phyloP scores from a whole-genome alignment of 2,329 filamentous ascomycete species.

The Pezizomycotina sp. region DNA sequence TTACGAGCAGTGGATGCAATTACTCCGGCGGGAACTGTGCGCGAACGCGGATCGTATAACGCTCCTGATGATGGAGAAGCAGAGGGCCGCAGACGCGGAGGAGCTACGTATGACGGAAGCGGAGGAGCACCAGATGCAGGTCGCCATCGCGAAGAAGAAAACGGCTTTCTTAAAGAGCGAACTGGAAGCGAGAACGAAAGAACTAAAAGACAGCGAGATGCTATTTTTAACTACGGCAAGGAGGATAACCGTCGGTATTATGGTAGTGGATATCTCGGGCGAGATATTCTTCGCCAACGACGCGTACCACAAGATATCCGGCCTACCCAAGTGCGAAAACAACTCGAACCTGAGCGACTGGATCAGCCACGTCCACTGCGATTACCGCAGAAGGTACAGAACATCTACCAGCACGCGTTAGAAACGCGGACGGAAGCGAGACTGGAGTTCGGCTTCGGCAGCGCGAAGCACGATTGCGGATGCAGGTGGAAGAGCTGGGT shows the following conservation, averaged over 20 bases:
- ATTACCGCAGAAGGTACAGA: no score
- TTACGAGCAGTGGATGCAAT: slow-evolving; percentile 58
- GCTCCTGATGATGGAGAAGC: no score
- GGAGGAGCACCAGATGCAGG: slow-evolving; percentile 59
- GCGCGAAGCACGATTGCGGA: slow-evolving; percentile 9
- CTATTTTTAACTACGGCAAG: slow-evolving; percentile 74
- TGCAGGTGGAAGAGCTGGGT: no score
- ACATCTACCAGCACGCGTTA: no score
- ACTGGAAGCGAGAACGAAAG: slow-evolving; percentile 44
- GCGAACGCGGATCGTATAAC: slow-evolving; percentile 58
- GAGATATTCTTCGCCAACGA: slow-evolving; percentile 67
- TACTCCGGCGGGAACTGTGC: slow-evolving; percentile 58
- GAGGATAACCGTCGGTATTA: slow-evolving; percentile 66
- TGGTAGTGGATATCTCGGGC: slow-evolving; percentile 58
- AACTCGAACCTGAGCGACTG: slow-evolving; percentile 15
- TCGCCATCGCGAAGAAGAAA: slow-evolving; percentile 62
- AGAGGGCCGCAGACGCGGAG: no score
- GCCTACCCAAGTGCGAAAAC: slow-evolving; percentile 10
- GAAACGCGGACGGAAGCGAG: slow-evolving; percentile 14
- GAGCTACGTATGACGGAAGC: no score
- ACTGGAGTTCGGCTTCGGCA: no score
- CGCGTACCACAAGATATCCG: slow-evolving; percentile 41
- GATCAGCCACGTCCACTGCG: slow-evolving; percentile 8
- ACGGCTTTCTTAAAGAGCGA: no score
- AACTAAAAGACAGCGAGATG: slow-evolving; percentile 45